Percentiles rank a stretch among this genome's conserved stretches.
Evolutionary conservation across 75 land plant genomes (phyloP).

Genomic region (Adiantum capillusveneris): DNA sequence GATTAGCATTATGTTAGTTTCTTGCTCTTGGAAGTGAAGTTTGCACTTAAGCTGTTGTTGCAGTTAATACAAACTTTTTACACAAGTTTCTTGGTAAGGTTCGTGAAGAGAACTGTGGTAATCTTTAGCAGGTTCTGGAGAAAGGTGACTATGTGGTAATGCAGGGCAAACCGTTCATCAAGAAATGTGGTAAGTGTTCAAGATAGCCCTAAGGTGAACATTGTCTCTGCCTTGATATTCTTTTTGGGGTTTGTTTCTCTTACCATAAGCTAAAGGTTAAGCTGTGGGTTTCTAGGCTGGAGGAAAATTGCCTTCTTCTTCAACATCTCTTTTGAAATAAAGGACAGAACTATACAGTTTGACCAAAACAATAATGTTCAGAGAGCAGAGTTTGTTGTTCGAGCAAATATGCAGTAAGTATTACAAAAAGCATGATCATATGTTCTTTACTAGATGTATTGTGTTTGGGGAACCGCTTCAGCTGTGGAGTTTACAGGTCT

Average conservation of each 20-base stretch:
- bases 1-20: too few relatives aligned
- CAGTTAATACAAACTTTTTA: too few relatives aligned
- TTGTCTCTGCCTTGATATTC: too few relatives aligned
- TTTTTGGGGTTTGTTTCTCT: too few relatives aligned
- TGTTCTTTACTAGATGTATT: background rate
- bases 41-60: too few relatives aligned
- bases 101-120: too few relatives aligned
- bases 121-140: slow-evolving; percentile 57
- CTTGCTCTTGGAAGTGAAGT: too few relatives aligned
- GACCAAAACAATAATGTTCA: slow-evolving; percentile 70
- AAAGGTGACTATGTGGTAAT: slow-evolving; percentile 68
- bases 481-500: slow-evolving; percentile 41
- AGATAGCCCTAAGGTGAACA: too few relatives aligned
- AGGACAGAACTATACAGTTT: slow-evolving; percentile 72
- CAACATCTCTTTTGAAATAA: slow-evolving; percentile 87
- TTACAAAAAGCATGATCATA: background rate
- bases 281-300: slow-evolving; percentile 53
- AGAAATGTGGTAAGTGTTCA: slow-evolving; percentile 53
- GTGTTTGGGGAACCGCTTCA: background rate
- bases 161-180: slow-evolving; percentile 76
- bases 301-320: slow-evolving; percentile 88
- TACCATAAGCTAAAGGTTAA: background rate
- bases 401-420: slow-evolving; percentile 88
- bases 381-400: slow-evolving; percentile 87
- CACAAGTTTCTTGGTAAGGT: too few relatives aligned